Conservation (phyloP, 2,329 filamentous ascomycete genomes). For the Coniella lustricola region DNA sequence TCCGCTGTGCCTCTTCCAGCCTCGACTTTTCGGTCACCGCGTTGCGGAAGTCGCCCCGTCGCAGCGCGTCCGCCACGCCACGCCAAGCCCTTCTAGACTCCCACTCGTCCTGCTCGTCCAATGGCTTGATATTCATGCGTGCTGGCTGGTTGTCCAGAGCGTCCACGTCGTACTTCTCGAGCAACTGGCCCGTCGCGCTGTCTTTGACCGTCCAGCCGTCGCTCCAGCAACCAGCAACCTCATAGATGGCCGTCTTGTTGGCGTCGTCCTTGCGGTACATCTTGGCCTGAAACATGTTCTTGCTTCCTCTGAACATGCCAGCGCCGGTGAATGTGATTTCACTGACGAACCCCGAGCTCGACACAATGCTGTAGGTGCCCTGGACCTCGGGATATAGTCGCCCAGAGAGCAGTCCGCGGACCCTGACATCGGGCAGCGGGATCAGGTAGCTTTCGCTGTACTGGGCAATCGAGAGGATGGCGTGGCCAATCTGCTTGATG, state of each 20-base stretch:
- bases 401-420: conserved; percentile 40
- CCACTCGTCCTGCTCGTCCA: conserved; percentile 68
- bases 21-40: conserved; percentile 66
- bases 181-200: conserved; percentile 23
- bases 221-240: conserved; percentile 35
- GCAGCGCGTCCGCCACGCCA: conserved; percentile 66
- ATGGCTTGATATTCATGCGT: conserved; percentile 33
- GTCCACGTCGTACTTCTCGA: conserved; percentile 32
- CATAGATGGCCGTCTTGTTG: conserved; percentile 30
- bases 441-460: conserved; percentile 43
- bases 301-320: conserved; percentile 36
- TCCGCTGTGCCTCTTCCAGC: conserved; percentile 76
- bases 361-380: conserved; percentile 38
- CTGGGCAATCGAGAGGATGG: conserved; percentile 40
- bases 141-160: conserved; percentile 26
- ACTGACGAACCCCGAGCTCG: conserved; percentile 37
- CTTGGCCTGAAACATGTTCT: conserved; percentile 39
- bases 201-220: conserved; percentile 33
- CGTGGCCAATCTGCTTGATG: conserved; percentile 44
- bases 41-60: conserved; percentile 66
- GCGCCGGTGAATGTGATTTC: conserved; percentile 41
- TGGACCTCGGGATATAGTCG: conserved; percentile 42
- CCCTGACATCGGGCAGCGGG: conserved; percentile 40
- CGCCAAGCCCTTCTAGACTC: conserved; percentile 77
- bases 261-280: conserved; percentile 32